Evolutionary conservation across 2,329 filamentous ascomycete species (phyloP).

Genomic region (Cladosporium sp.): DNA sequence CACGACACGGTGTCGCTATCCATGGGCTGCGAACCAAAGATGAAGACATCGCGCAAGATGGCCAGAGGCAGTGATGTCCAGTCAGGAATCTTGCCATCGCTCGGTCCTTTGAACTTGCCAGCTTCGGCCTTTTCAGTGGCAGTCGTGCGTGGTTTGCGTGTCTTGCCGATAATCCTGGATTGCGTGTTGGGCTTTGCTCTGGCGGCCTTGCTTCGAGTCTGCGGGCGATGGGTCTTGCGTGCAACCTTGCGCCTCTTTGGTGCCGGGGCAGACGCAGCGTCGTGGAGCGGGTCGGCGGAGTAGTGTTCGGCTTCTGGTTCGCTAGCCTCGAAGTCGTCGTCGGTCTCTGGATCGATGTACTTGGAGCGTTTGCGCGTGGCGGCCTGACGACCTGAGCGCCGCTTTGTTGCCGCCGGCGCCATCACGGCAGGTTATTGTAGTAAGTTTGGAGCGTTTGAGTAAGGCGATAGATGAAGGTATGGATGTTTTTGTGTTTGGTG

Average conservation of each 20-base stretch:
- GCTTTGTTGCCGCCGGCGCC: constrained; percentile 24
- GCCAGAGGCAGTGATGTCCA: constrained; percentile 32
- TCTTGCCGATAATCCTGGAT: constrained; percentile 19
- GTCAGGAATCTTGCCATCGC: constrained; percentile 29
- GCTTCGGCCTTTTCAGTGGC: constrained; percentile 15
- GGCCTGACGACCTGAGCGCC: constrained; percentile 30
- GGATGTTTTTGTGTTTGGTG: too few relatives aligned
- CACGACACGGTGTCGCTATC: constrained; percentile 26
- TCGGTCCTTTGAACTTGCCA: constrained; percentile 27
- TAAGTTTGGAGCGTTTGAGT: too few relatives aligned
- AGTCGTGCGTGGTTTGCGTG: constrained; percentile 18
- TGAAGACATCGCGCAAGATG: constrained; percentile 32
- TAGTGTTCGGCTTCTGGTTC: constrained; percentile 21
- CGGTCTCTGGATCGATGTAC: constrained; percentile 33
- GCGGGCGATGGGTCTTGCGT: constrained; percentile 18
- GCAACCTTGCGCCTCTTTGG: constrained; percentile 20
- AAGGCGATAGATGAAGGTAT: background rate
- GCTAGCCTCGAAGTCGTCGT: constrained; percentile 29
- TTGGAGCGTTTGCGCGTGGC: constrained; percentile 29
- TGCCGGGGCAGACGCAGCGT: constrained; percentile 12
- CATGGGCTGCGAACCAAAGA: constrained; percentile 27
- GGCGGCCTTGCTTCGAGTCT: constrained; percentile 22
- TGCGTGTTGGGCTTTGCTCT: constrained; percentile 17
- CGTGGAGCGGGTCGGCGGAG: constrained; percentile 5
- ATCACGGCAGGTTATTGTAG: constrained; percentile 11